phyloP scores from a whole-genome alignment of 345 rosid genomes.

The Salix brachista region DNA sequence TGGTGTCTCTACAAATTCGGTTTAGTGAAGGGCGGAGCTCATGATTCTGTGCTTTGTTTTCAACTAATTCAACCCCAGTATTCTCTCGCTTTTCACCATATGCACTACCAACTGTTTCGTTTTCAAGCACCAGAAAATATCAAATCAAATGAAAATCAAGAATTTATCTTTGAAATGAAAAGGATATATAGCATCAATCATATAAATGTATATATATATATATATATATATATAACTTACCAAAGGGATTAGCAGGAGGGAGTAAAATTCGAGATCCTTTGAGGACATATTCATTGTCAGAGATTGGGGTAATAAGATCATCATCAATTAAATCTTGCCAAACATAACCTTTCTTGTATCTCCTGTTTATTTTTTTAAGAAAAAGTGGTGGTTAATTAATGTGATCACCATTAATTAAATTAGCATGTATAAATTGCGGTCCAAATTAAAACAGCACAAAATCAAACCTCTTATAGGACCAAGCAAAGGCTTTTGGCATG shows the following conservation, averaged over 20 bases:
- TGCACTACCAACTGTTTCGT: neutral
- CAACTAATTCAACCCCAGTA: conserved; percentile 2
- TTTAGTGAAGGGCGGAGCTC: neutral
- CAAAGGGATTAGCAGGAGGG: conserved; percentile 10
- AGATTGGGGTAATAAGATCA: conserved; percentile 70
- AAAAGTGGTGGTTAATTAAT: too few relatives aligned
- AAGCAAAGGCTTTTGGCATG: conserved; percentile 55
- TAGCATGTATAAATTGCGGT: neutral
- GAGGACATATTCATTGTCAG: conserved; percentile 66
- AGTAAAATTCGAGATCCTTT: conserved; percentile 55
- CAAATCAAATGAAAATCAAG: neutral
- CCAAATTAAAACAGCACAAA: neutral
- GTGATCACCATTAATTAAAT: neutral
- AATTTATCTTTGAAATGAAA: neutral
- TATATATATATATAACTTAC: conserved; percentile 2
- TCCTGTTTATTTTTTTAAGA: conserved; percentile 31
- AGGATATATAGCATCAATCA: too few relatives aligned
- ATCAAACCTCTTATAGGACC: conserved; percentile 74
- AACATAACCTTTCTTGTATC: conserved; percentile 57
- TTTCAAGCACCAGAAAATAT: neutral
- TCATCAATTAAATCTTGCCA: conserved; percentile 80
- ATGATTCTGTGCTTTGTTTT: conserved; percentile 4
- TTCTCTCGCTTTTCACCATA: conserved; percentile 13
- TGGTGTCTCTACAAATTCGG: neutral
- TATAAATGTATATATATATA: too few relatives aligned